phyloP scores from a whole-genome alignment of 768 basidiomycete species.

The Podaxis sp. region DNA sequence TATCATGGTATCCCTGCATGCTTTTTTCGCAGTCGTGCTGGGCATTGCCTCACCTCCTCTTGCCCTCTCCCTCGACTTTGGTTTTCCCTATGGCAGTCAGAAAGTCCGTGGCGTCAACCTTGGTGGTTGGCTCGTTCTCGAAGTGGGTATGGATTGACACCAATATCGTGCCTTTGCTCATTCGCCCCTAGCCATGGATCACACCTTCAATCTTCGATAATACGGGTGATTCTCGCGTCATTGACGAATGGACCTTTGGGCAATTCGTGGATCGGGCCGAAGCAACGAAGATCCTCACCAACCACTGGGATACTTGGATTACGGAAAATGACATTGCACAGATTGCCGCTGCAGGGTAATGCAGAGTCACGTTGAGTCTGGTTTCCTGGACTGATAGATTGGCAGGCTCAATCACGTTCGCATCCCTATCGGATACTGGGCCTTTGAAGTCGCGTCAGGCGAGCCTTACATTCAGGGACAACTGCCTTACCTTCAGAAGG shows the following conservation, averaged over 20 bases:
- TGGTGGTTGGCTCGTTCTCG: constrained; percentile 53
- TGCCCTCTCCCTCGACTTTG: background rate
- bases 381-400: constrained; percentile 8
- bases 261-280: constrained; percentile 48
- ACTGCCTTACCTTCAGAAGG: constrained; percentile 61
- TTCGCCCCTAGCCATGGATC: constrained; percentile 58
- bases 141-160: constrained; percentile 24
- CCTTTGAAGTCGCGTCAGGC: constrained; percentile 71
- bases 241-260: constrained; percentile 80
- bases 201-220: constrained; percentile 72
- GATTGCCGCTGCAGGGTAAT: constrained; percentile 73
- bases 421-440: constrained; percentile 88
- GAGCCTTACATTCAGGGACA: constrained; percentile 82
- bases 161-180: constrained; percentile 11
- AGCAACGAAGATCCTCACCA: constrained; percentile 47
- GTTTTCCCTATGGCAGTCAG: constrained; percentile 69
- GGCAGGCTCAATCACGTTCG: constrained; percentile 79
- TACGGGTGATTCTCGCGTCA: constrained; percentile 51
- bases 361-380: constrained; percentile 11
- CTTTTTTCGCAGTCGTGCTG: background rate
- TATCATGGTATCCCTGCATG: background rate
- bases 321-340: constrained; percentile 73
- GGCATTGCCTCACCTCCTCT: background rate
- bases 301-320: constrained; percentile 84
- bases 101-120: constrained; percentile 84